phyloP scores from a whole-genome alignment of 768 basidiomycete genomes.

The Podaxis pistillaris region DNA sequence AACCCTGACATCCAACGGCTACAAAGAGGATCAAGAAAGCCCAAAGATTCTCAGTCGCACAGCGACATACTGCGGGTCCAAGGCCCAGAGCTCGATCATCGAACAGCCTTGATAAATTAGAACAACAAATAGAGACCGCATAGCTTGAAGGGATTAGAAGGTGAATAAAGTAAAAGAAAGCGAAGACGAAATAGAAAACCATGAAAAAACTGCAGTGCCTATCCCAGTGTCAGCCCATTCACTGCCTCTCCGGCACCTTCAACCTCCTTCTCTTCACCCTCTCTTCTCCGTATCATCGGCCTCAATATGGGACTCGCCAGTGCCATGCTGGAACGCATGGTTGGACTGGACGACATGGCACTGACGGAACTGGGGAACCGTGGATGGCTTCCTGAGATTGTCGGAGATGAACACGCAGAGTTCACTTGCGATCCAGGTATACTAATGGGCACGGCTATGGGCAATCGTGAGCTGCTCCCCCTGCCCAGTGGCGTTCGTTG shows the following conservation, averaged over 20 bases:
- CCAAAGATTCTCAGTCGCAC: too few species aligned
- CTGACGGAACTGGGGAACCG: constrained; percentile 49
- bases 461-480: constrained; percentile 45
- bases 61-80: too few species aligned
- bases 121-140: background rate
- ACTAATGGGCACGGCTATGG: constrained; percentile 66
- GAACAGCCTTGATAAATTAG: background rate
- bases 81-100: too few species aligned
- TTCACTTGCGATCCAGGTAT: constrained; percentile 56
- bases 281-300: constrained; percentile 58
- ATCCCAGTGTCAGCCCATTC: constrained; percentile 53
- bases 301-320: constrained; percentile 75
- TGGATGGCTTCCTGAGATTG: constrained; percentile 50
- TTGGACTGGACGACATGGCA: constrained; percentile 67
- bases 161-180: background rate
- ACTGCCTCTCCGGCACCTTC: constrained; percentile 82
- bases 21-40: background rate
- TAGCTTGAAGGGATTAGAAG: background rate
- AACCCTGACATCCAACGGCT: background rate
- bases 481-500: constrained; percentile 53
- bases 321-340: constrained; percentile 64
- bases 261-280: constrained; percentile 66
- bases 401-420: constrained; percentile 75
- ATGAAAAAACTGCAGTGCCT: constrained; percentile 13
- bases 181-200: background rate